Percentiles rank a stretch among this genome's conserved stretches.
These are phyloP conservation scores for Mortierella sp. DNA, from an alignment of 371 early-diverging fungal species.

Conservation along the genomic window DNA sequence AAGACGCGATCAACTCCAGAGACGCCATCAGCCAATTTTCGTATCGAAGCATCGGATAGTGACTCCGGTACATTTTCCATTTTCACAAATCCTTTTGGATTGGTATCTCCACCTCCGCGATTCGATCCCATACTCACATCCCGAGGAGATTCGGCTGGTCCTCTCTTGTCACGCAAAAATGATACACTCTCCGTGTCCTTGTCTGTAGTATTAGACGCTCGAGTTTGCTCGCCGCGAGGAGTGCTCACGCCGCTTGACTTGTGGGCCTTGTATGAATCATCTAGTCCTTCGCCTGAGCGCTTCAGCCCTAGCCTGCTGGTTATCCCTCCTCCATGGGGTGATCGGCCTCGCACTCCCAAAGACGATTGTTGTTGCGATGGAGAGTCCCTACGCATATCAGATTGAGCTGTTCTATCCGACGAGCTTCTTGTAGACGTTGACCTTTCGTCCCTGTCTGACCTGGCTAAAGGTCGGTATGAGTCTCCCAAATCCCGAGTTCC, in stretches of 20 bases:
- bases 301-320: constrained; percentile 30
- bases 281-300: constrained; percentile 20
- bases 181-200: constrained; percentile 27
- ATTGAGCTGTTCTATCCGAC: not conserved
- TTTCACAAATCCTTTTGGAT: constrained; percentile 38
- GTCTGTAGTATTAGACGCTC: not conserved
- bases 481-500: constrained; percentile 4
- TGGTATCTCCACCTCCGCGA: not conserved
- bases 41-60: constrained; percentile 29
- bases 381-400: not conserved
- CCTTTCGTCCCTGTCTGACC: constrained; percentile 9
- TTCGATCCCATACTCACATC: not conserved
- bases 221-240: constrained; percentile 25
- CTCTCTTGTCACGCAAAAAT: constrained; percentile 29
- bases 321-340: constrained; percentile 23
- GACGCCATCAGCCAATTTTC: constrained; percentile 32
- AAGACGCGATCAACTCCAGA: constrained; percentile 45
- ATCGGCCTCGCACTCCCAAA: constrained; percentile 9
- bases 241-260: constrained; percentile 36
- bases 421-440: not conserved
- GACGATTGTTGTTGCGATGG: not conserved
- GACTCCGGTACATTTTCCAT: constrained; percentile 46
- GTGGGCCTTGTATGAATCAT: constrained; percentile 25
- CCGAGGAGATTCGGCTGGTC: not conserved
- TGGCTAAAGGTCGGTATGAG: constrained; percentile 7